Base-by-base conservation (phyloP, 768 basidiomycete species). In the Suillus decipiens region DNA sequence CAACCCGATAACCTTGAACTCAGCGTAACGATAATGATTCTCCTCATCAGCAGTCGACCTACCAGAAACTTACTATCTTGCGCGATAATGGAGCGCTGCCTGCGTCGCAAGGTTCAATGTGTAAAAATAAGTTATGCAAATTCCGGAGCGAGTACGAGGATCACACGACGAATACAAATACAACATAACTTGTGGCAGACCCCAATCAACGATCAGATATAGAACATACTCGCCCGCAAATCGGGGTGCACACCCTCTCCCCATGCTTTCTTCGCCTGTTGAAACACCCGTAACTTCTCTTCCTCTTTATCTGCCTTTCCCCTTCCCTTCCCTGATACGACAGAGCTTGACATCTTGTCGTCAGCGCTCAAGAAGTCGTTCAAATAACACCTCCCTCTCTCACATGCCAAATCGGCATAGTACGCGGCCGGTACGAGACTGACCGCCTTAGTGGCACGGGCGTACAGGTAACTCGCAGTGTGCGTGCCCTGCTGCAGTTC, bases 371-470 rank as follows among this genome's bases (percentile, higher is more conserved):
- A 73, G 58, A 92, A 87, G 2, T 88, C 86, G 64, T 92, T 90
- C 48, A 94, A 66, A 68, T 92, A 94, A 70, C 81, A 89, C 37
- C 92, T 76, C 0, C 89, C 92, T 12, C 92, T 79, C 74, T 94
- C 92, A 72, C 91, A 93, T 1, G 90, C 92, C 59, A 93, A 75
- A 74, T 93, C 91, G 8, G 90, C 89, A 68, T 92, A 92, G 70
- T 92, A 92, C 0, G 91, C 91, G 0, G 91, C 83, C 0, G 92
- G 91, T 10, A 93, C 81, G 22, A 94, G 78, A 70, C 89, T 92
- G 37, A 95, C 93, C 0, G 92, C 89, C 68, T 90, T 89, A 6
- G 92, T 95, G 1, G 92, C 91, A 6, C 93, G 84, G 1, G 89
- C 92, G 66, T 91, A 95, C 17, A 91, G 78, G 69, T 93, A 93